Conservation (phyloP, 1,284 basidiomycete species). For the Ganoderma lingzhi region DNA sequence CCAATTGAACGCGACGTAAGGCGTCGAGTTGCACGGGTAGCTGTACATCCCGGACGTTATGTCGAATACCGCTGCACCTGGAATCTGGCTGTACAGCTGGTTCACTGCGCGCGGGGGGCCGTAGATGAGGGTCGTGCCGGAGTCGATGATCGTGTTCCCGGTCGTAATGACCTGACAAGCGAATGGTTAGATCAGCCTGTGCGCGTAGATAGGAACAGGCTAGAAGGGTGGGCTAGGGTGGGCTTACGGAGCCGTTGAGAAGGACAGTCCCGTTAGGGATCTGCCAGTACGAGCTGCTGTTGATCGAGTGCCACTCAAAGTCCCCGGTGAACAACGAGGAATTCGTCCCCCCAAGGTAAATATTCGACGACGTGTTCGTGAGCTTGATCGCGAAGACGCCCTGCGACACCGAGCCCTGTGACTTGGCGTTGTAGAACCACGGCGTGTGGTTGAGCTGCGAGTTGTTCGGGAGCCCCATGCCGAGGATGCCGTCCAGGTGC, state of each 20-base stretch:
- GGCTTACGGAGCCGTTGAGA: conserved; percentile 31
- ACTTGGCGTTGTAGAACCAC: conserved; percentile 55
- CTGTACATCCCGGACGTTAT: conserved; percentile 39
- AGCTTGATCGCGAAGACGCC: conserved; percentile 60
- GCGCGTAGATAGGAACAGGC: too few species aligned
- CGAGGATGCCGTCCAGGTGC: conserved; percentile 41
- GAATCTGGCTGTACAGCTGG: conserved; percentile 52
- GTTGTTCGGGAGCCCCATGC: conserved; percentile 39
- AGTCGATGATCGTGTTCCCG: conserved; percentile 49
- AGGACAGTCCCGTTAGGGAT: conserved; percentile 36
- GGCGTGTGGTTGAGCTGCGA: conserved; percentile 34
- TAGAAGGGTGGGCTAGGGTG: neutral
- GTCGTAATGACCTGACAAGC: neutral
- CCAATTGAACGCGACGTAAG: conserved; percentile 41
- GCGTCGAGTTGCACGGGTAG: conserved; percentile 41
- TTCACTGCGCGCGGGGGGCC: conserved; percentile 54
- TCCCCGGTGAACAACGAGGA: conserved; percentile 44
- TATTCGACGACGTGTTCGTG: conserved; percentile 52
- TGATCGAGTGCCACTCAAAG: conserved; percentile 48
- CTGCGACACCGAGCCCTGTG: conserved; percentile 45
- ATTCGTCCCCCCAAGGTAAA: conserved; percentile 60
- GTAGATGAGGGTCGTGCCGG: conserved; percentile 59
- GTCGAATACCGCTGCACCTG: conserved; percentile 46
- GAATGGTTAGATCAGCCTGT: neutral
- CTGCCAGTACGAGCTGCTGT: conserved; percentile 42